These are phyloP conservation scores for Keqinozyma sinolaborantium DNA, from an alignment of 1,139 yeast genomes.

Conservation along the genomic window DNA sequence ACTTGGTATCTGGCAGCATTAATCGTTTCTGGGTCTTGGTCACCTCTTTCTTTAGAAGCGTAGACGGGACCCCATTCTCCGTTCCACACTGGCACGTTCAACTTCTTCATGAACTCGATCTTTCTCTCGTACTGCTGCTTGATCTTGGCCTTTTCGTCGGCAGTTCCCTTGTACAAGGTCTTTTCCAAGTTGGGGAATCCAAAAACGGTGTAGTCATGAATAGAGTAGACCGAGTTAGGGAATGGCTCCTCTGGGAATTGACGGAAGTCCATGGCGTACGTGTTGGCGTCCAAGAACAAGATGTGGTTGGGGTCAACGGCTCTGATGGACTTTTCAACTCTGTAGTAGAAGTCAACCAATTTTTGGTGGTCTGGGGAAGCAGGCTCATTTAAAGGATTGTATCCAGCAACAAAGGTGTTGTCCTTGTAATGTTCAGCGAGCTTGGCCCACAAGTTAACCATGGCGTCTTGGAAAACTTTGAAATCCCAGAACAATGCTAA, in stretches of 20 bases:
- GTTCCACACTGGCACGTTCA: constrained; percentile 47
- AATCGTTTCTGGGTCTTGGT: constrained; percentile 27
- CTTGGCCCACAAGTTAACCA: constrained; percentile 37
- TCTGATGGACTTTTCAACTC: constrained; percentile 32
- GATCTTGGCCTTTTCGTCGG: constrained; percentile 26
- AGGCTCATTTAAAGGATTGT: constrained; percentile 48
- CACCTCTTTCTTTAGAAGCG: constrained; percentile 38
- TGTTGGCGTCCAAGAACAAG: constrained; percentile 43
- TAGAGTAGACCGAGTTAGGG: constrained; percentile 42
- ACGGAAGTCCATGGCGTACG: constrained; percentile 45
- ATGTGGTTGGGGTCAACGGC: constrained; percentile 41
- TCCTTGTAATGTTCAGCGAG: constrained; percentile 39
- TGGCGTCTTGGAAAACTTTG: constrained; percentile 39
- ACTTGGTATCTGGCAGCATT: constrained; percentile 36
- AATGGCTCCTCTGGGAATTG: constrained; percentile 34
- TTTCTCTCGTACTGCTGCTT: constrained; percentile 34
- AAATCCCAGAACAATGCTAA: constrained; percentile 44
- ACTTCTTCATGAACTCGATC: constrained; percentile 33
- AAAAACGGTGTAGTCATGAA: constrained; percentile 38
- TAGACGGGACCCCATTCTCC: constrained; percentile 52
- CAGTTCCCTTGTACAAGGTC: constrained; percentile 26
- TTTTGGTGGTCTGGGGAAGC: constrained; percentile 36
- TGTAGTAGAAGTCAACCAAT: constrained; percentile 30
- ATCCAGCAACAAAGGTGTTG: constrained; percentile 45
- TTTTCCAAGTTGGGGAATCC: constrained; percentile 39